Conservation (phyloP, 1,284 basidiomycete species). For the Peniophora sp. region DNA sequence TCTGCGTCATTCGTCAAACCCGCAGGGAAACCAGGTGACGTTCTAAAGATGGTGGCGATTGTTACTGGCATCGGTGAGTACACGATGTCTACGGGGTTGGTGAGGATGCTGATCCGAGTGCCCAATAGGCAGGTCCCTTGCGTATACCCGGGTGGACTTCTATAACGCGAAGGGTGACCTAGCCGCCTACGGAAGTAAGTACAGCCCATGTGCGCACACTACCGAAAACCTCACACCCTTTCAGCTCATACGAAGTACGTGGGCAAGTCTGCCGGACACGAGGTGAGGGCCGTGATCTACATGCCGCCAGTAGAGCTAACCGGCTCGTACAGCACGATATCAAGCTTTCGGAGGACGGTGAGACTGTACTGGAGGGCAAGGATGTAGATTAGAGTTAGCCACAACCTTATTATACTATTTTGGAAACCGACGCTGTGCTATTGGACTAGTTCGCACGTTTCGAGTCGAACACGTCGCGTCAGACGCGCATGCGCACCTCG, state of each 20-base stretch:
- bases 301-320: conserved; percentile 4
- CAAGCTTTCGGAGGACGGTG: conserved; percentile 74
- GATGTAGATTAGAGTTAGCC: conserved; percentile 30
- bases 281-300: conserved; percentile 30
- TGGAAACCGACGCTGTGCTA: background rate
- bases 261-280: conserved; percentile 62
- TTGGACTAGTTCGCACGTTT: background rate
- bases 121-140: conserved; percentile 66
- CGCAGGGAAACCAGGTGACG: conserved; percentile 58
- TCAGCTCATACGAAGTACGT: conserved; percentile 86
- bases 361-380: conserved; percentile 60
- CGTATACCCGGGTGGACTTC: conserved; percentile 76
- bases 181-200: conserved; percentile 78
- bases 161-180: conserved; percentile 61
- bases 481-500: background rate
- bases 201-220: background rate
- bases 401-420: background rate
- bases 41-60: conserved; percentile 51
- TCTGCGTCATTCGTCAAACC: conserved; percentile 76
- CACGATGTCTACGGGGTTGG: background rate
- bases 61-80: conserved; percentile 56
- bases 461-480: background rate
- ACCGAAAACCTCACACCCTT: background rate
- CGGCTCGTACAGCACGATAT: conserved; percentile 54
- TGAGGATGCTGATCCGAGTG: background rate